Conservation (phyloP, 371 early-diverging fungal species). For the Apophysomyces elegans region DNA sequence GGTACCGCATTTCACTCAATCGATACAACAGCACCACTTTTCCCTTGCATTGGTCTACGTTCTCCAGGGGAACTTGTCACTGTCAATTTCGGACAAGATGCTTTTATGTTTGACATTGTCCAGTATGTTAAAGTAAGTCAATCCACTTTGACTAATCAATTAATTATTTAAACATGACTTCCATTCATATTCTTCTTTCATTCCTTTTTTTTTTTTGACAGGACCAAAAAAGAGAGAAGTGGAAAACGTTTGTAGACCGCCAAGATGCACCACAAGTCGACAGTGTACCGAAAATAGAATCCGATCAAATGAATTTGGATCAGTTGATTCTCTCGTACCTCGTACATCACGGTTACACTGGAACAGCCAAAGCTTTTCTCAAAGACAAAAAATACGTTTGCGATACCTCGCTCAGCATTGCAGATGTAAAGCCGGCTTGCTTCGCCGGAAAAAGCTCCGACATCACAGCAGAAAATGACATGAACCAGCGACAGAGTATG, state of each 20-base stretch:
- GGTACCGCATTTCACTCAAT: conserved; percentile 59
- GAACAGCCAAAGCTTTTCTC: conserved; percentile 69
- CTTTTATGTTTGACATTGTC: conserved; percentile 88
- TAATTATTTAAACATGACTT: no score
- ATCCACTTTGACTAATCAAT: neutral
- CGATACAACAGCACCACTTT: conserved; percentile 52
- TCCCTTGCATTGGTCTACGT: conserved; percentile 89
- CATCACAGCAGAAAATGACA: conserved; percentile 28
- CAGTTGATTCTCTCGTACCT: conserved; percentile 76
- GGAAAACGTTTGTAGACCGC: conserved; percentile 13
- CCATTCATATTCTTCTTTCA: no score
- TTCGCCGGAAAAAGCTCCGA: conserved; percentile 16
- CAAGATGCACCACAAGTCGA: neutral
- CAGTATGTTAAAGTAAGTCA: conserved; percentile 67
- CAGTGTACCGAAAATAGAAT: conserved; percentile 8
- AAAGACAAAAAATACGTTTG: conserved; percentile 25
- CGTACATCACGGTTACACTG: conserved; percentile 77
- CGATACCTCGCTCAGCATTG: conserved; percentile 12
- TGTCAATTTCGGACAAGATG: conserved; percentile 89
- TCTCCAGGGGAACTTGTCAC: conserved; percentile 86
- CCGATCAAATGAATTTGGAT: conserved; percentile 36
- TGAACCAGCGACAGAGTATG: conserved; percentile 38
- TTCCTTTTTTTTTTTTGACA: neutral
- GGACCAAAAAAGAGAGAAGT: conserved; percentile 16
- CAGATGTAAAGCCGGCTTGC: conserved; percentile 1